Percentiles rank a stretch among this genome's conserved stretches.
Conservation (phyloP, 805 yeast species). For the Yamadazyma phyllophila region DNA sequence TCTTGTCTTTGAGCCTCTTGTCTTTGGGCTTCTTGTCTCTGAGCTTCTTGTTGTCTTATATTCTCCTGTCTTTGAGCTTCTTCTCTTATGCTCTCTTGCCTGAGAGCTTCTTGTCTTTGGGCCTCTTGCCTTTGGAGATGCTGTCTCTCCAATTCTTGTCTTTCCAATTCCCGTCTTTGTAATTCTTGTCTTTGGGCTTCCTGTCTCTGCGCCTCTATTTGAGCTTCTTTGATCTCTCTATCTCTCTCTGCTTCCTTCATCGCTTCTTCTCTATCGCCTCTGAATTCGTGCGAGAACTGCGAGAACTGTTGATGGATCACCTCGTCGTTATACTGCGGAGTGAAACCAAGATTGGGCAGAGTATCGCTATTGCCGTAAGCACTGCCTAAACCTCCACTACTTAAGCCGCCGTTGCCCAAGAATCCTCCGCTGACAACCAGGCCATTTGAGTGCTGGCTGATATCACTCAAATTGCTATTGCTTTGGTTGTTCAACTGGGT, state of each 20-base stretch:
- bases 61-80: constrained; percentile 3
- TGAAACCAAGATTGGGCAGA: neutral
- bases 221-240: neutral
- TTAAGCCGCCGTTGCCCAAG: neutral
- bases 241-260: neutral
- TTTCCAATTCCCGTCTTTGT: neutral
- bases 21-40: constrained; percentile 10
- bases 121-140: constrained; percentile 1
- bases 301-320: constrained; percentile 16
- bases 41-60: constrained; percentile 10
- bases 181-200: neutral
- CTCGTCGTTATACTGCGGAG: constrained; percentile 15
- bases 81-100: neutral
- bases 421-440: constrained; percentile 12
- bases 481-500: constrained; percentile 40
- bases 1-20: constrained; percentile 8
- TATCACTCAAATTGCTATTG: constrained; percentile 39
- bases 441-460: constrained; percentile 23
- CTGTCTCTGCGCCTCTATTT: neutral
- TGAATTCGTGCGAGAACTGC: constrained; percentile 6
- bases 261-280: constrained; percentile 4
- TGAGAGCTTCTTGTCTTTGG: neutral
- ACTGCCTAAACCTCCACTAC: no score
- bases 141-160: neutral
- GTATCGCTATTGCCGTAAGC: neutral